Base-by-base conservation (phyloP, 2,329 filamentous ascomycete genomes). In the Geosmithia morbida region DNA sequence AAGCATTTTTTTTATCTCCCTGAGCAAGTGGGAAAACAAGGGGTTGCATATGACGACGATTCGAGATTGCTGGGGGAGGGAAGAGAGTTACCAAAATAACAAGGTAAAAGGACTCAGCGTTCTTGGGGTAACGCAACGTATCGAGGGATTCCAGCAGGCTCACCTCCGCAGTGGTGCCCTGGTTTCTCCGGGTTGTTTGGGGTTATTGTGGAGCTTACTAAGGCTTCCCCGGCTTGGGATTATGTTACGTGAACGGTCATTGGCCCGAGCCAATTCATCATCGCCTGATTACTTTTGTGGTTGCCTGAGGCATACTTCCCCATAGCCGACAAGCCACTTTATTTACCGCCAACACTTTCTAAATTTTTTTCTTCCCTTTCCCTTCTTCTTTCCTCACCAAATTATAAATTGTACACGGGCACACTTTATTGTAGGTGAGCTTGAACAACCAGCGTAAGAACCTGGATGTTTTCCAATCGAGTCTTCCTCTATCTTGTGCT, bases 401-500 rank as follows among this genome's bases (percentile, higher is more conserved):
- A 58, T 63, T 67, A n/a, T n/a, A 67, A 58, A 79, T 79, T 81
- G 79, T 81, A 80, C 73, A 70, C 68, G 77, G 63, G 72, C 76
- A 78, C 73, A 74, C 59, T 77, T 79, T 83, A 82, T 83, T 81
- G 79, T 83, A 77, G 79, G 78, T 75, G 71, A 73, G 70, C 76
- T 80, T 74, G 75, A 61, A 67, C 68, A 26, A 52, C 61, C 61
- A 56, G 41, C 22, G 45, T 56, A 56, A 58, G 63, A 56, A 50
- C 48, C 56, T 54, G 61, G 22, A 26, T 26, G 57, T 63, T 67
- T 41, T 66, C 68, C 67, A 64, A 63, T 81, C 75, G 72, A 79
- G 77, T 77, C 69, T 69, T 75, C 76, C 79, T 82, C 79, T 83
- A 83, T 83, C 77, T 76, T 80, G 75, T 81, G 76, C 69, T 72